Evolutionary conservation across 352 stramenopile genomes (phyloP).

Genomic region (Globisporangium yorkense): DNA sequence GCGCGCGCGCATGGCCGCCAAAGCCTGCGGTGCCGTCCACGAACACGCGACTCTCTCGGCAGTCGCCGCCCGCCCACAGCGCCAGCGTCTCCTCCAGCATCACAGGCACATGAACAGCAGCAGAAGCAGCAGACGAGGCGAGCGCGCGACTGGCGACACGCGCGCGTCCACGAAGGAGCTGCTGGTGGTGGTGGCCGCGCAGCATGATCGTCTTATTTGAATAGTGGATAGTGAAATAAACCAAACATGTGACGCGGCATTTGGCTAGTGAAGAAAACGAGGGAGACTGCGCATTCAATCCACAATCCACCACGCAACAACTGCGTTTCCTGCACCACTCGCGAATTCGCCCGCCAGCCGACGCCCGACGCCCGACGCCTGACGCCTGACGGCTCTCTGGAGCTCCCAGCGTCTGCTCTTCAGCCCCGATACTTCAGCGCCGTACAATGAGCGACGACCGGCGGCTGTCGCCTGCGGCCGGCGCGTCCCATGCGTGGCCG

Average conservation of each 20-base stretch:
- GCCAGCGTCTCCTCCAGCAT: conserved; percentile 50
- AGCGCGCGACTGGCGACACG: neutral
- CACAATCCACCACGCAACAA: too few species aligned
- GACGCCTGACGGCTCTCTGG: too few species aligned
- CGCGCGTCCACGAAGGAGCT: neutral
- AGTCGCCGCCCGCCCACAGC: conserved; percentile 11
- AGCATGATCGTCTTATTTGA: neutral
- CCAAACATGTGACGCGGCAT: too few species aligned
- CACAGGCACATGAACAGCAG: conserved; percentile 42
- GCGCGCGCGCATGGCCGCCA: conserved; percentile 54
- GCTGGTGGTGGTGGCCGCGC: neutral
- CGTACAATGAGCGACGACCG: neutral
- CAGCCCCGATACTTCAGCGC: too few species aligned
- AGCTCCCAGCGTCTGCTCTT: too few species aligned
- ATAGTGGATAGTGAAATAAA: too few species aligned
- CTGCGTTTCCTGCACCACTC: too few species aligned
- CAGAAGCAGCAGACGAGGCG: neutral
- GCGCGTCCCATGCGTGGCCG: conserved; percentile 39
- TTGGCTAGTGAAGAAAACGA: too few species aligned
- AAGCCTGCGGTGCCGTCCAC: conserved; percentile 74
- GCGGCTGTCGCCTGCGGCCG: neutral
- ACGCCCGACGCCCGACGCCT: too few species aligned
- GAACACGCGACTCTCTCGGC: conserved; percentile 28
- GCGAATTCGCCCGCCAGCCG: too few species aligned
- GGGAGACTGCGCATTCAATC: too few species aligned